These are phyloP conservation scores for Solanum neorickii DNA, from an alignment of 257 asterid species.

Conservation along the genomic window DNA sequence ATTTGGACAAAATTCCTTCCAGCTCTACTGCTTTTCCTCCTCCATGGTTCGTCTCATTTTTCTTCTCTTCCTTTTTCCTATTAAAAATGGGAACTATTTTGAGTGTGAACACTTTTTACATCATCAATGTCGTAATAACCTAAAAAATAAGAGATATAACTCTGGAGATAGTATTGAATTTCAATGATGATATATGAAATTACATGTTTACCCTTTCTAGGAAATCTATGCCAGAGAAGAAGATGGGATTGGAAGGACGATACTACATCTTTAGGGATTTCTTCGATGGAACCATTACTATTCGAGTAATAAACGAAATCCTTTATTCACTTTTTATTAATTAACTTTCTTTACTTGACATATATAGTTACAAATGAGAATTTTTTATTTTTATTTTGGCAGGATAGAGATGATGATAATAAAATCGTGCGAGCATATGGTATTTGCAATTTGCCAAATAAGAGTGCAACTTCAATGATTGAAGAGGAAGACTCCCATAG, in stretches of 20 bases:
- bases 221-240: background rate
- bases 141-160: too few species aligned
- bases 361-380: too few species aligned
- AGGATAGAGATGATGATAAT: background rate
- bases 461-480: background rate
- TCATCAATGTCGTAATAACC: too few species aligned
- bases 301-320: background rate
- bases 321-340: background rate
- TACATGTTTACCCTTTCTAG: background rate
- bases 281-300: background rate
- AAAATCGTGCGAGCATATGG: background rate
- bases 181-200: background rate
- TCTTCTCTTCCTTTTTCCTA: background rate
- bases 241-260: background rate
- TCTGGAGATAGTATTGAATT: too few species aligned
- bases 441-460: background rate
- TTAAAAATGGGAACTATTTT: too few species aligned
- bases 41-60: constrained; percentile 2
- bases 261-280: constrained; percentile 24
- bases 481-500: background rate
- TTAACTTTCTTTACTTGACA: background rate
- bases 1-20: background rate
- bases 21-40: background rate
- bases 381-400: background rate
- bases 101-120: too few species aligned